These are phyloP conservation scores for Mikania micrantha DNA, from an alignment of 129 eudicot species.

Conservation along the genomic window DNA sequence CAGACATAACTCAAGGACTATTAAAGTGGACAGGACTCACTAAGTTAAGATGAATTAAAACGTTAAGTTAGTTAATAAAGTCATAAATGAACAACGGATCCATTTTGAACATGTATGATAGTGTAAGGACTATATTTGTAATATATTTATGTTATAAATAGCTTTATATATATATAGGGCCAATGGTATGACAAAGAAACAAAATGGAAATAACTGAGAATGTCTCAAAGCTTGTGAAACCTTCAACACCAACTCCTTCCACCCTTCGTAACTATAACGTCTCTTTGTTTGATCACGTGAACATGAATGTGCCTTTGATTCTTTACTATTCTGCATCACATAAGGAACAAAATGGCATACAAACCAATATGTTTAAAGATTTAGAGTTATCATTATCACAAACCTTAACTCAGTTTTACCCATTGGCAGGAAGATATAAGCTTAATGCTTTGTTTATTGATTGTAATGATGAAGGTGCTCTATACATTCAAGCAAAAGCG, in stretches of 20 bases:
- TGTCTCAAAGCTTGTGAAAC: slow-evolving; percentile 19
- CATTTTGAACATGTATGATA: too few relatives aligned
- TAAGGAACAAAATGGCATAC: not conserved
- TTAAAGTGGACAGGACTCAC: too few relatives aligned
- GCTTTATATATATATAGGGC: too few relatives aligned
- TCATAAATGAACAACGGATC: too few relatives aligned
- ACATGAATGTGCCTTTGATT: slow-evolving; percentile 9
- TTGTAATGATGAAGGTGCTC: not conserved
- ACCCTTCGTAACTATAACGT: slow-evolving; percentile 15
- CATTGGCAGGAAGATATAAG: slow-evolving; percentile 24
- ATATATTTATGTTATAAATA: too few relatives aligned
- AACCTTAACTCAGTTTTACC: slow-evolving; percentile 12
- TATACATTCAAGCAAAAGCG: slow-evolving; percentile 7
- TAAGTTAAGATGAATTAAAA: too few relatives aligned
- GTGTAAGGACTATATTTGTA: too few relatives aligned
- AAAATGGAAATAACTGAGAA: not conserved
- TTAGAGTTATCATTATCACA: not conserved
- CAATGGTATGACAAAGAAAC: not conserved
- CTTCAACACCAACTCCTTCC: slow-evolving; percentile 21
- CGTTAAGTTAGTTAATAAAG: too few relatives aligned
- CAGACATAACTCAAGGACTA: too few relatives aligned
- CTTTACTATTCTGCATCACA: slow-evolving; percentile 17
- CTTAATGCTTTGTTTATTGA: not conserved
- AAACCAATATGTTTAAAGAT: not conserved
- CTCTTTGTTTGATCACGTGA: slow-evolving; percentile 16